Evolutionary conservation across 2,329 filamentous ascomycete genomes (phyloP).

Genomic region (Ascochyta clinopodiicola): DNA sequence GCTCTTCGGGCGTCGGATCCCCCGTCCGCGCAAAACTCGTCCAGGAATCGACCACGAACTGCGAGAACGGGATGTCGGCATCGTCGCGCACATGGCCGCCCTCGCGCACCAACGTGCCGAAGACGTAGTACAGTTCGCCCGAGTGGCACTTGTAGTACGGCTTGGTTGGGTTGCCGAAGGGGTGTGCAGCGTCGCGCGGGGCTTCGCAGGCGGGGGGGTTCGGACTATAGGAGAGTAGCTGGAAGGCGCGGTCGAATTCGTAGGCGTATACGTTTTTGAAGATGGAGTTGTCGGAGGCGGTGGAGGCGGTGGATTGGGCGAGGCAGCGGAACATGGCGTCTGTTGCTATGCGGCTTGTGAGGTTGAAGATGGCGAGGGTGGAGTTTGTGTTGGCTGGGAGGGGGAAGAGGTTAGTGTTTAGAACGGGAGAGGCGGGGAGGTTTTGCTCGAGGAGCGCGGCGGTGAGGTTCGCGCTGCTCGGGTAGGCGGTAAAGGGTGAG

Average conservation of each 20-base stretch:
- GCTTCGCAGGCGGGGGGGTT: constrained; percentile 47
- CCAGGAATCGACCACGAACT: constrained; percentile 43
- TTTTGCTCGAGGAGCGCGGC: constrained; percentile 21
- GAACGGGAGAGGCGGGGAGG: constrained; percentile 20
- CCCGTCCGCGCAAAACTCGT: constrained; percentile 40
- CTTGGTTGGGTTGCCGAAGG: constrained; percentile 31
- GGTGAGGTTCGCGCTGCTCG: constrained; percentile 29
- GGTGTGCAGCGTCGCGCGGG: constrained; percentile 30
- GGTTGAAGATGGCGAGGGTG: constrained; percentile 44
- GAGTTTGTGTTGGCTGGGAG: constrained; percentile 36
- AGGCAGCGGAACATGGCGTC: constrained; percentile 43
- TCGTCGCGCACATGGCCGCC: constrained; percentile 38
- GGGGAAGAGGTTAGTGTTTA: constrained; percentile 22
- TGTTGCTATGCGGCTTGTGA: constrained; percentile 39
- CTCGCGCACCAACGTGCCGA: constrained; percentile 45
- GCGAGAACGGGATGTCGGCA: constrained; percentile 39
- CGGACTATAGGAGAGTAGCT: constrained; percentile 34
- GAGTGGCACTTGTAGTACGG: constrained; percentile 40
- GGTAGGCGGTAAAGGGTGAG: constrained; percentile 38
- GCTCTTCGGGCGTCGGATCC: constrained; percentile 30
- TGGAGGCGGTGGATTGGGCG: constrained; percentile 36
- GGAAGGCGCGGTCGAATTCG: constrained; percentile 43
- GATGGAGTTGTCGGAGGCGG: constrained; percentile 27
- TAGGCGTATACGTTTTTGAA: constrained; percentile 38
- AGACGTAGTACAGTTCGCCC: constrained; percentile 42